Evolutionary conservation across 768 basidiomycete species (phyloP), one percentile per base, ranked within the genome.

Genomic region (Suillus lakei): DNA sequence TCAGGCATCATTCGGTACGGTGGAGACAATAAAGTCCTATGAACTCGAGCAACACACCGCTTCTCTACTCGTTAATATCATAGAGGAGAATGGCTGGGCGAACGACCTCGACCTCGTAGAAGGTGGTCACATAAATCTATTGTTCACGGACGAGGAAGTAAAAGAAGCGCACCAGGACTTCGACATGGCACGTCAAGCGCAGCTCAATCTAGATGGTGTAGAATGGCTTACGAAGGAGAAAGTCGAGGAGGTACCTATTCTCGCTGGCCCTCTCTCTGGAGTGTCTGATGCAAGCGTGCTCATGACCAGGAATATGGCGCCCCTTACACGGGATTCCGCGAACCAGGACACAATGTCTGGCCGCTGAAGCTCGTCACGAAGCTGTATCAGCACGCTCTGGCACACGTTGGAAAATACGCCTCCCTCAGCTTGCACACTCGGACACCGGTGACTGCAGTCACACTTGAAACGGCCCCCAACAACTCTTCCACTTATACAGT

Each of bases 291-390:
- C 64, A 21, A 23, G 2, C 39, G 30, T 16, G n/a, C 3, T 43
- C 9, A 3, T 41, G n/a, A 32, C 23, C 51, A 78, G 76, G 71
- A 64, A 2, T 78, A 70, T 46, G 78, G 77, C 44, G 76, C 85
- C 0, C 74, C 77, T 6, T 85, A 85, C 72, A 84, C 90, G 0
- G 91, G 77, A 1, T 77, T 87, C 39, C 79, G 79, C 55, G 76
- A 77, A 26, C 84, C 83, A 1, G 89, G 84, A 0, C 76, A 88
- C 72, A 95, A 93, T 68, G 76, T 94, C 32, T 95, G 89, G 88
- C 92, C 91, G 0, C 84, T 89, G 71, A 96, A 95, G 71, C 82
- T 93, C n/a, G 91, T 93, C 60, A 88, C 90, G 1, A 79, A 85
- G 53, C 75, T 93, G 9, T 92, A 84, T 69, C 76, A 80, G 28